Base-by-base conservation (phyloP, 768 basidiomycete genomes). In the Termitomyces heimii region DNA sequence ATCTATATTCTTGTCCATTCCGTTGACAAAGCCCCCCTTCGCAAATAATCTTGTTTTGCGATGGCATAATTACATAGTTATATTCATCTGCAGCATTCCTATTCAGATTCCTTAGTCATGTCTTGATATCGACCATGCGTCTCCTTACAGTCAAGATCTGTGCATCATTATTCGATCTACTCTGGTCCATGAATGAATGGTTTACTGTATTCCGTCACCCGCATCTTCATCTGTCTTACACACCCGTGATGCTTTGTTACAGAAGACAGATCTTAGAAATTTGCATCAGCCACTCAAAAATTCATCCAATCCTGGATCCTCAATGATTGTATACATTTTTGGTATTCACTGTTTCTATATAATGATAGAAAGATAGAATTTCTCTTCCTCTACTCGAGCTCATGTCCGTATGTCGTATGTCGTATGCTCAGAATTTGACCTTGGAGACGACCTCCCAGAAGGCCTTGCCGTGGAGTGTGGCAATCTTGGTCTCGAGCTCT, bases 401-500 rank as follows among this genome's bases (percentile, higher is more conserved):
- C 4, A 40, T n/a, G 18, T n/a, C 37, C n/a, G n/a, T 14, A 37
- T n/a, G n/a, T 6, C 28, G 9, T 9, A 29, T 8, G 5, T n/a
- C 48, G 2, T 47, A 37, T 7, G 56, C 34, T 57, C 43, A 57
- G 63, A 72, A 72, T 37, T 70, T 70, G 64, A 76, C 78, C 56
- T 72, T 77, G 60, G 77, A 61, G 22, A 83, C 74, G 37, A 63
- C 69, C 48, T 81, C 75, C 66, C 76, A 82, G 71, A 87, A 87
- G 13, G 68, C 55, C 61, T 77, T 76, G 20, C 85, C 86, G 57
- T 88, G 86, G 53, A 82, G 70, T 14, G 66, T 67, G 12, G 83
- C 85, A 24, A 85, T 74, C 63, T 82, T 78, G 44, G 80, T 62
- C 68, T 88, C 86, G 39, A 86, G 74, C 7, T 71, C 63, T 7